Base-by-base conservation (phyloP, 805 yeast species). In the Spathaspora arborariae region DNA sequence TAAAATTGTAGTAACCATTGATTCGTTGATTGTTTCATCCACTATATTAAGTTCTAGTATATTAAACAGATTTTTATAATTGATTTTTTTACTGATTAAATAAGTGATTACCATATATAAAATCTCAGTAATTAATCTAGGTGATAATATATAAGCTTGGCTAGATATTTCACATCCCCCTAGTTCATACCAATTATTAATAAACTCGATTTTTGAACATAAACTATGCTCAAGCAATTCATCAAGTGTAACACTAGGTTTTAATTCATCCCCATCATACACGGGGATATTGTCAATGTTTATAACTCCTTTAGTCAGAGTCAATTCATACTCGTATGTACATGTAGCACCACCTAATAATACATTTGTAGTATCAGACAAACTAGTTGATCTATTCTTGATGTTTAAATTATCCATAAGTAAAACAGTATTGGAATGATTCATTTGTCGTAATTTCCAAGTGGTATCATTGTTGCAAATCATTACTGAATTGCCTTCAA, bases 381-480 rank as follows among this genome's bases (percentile, higher is more conserved):
- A 19, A 8, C 34, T 16, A 16, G 42, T 42, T 15, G 37, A 41
- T 11, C 45, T 24, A 5, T 39, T 34, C 20, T 47, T 42, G 5
- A 48, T 43, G 20, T 47, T 51, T 57, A 55, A 46, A 39, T 59
- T 61, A 10, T 62, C 62, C 59, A 80, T 59, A 19, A 90, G 50
- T 53, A 89, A 60, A n/a, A 87, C 82, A 4, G 92, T 78, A 62
- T 92, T 90, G 6, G 97, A 86, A 62, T 92, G 97, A 59, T 88
- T 88, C 70, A 86, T 84, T 56, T 85, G 91, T 44, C 88, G 74
- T 15, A 90, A 55, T 39, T 72, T 70, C 78, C 80, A 90, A 0
- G 96, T 85, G 43, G 71, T 63, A 22, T 65, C 52, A 2, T 65
- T 54, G 1, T 92, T 78, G 48, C 91, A 84, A 13, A 89, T 60